Evolutionary conservation across 129 eudicot species (phyloP).

Genomic region (Artemisia annua): DNA sequence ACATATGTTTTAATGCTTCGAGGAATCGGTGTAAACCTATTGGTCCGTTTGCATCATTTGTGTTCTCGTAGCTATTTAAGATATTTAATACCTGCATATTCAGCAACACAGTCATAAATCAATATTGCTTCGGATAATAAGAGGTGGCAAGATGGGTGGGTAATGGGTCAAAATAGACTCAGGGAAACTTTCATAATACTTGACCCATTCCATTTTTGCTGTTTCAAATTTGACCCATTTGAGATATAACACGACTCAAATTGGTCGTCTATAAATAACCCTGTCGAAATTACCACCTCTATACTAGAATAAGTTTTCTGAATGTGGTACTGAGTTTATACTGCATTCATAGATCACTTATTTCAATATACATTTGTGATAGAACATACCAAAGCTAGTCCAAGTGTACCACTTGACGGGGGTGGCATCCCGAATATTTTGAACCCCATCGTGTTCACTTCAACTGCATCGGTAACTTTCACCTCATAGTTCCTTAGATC

Average conservation of each 20-base stretch:
- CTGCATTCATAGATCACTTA: too few relatives aligned
- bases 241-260: too few relatives aligned
- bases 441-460: slow-evolving; percentile 76
- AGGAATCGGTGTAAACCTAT: slow-evolving; percentile 77
- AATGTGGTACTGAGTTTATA: too few relatives aligned
- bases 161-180: neutral
- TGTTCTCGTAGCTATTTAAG: slow-evolving; percentile 49
- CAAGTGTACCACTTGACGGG: slow-evolving; percentile 94
- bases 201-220: too few relatives aligned
- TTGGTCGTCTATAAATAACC: too few relatives aligned
- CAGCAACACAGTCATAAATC: neutral
- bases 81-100: slow-evolving; percentile 65
- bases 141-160: too few relatives aligned
- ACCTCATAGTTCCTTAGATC: slow-evolving; percentile 77
- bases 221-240: too few relatives aligned
- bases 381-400: slow-evolving; percentile 67
- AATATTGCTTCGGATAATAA: neutral
- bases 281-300: too few relatives aligned
- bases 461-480: slow-evolving; percentile 56
- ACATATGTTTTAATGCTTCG: slow-evolving; percentile 91
- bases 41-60: slow-evolving; percentile 50
- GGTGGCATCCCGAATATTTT: slow-evolving; percentile 91
- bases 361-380: too few relatives aligned
- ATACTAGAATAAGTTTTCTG: too few relatives aligned
- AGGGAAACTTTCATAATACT: too few relatives aligned